Percentiles rank a stretch among this genome's conserved stretches.
phyloP scores from a whole-genome alignment of 1,139 yeast species.

The Blastobotrys indianensis region DNA sequence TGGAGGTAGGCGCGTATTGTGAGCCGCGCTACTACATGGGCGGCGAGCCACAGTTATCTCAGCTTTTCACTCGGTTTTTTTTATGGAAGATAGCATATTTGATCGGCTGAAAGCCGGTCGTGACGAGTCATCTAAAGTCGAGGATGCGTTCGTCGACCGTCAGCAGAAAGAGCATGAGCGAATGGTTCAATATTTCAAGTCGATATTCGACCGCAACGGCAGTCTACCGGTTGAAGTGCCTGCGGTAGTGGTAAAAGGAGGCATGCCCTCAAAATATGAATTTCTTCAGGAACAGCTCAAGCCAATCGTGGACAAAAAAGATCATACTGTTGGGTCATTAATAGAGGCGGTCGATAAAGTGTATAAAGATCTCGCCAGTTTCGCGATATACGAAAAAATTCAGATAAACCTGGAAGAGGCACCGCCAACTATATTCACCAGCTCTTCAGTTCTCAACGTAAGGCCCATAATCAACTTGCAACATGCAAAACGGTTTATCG shows the following conservation, averaged over 20 bases:
- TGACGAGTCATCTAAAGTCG: background rate
- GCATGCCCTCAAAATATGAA: conserved; percentile 38
- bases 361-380: conserved; percentile 27
- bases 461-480: conserved; percentile 22
- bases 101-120: conserved; percentile 11
- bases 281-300: conserved; percentile 51
- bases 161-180: conserved; percentile 9
- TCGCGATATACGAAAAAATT: conserved; percentile 44
- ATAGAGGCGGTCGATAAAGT: conserved; percentile 30
- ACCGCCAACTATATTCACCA: conserved; percentile 17
- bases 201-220: conserved; percentile 17
- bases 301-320: conserved; percentile 42
- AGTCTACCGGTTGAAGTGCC: conserved; percentile 29
- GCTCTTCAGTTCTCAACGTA: conserved; percentile 18
- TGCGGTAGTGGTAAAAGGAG: conserved; percentile 51
- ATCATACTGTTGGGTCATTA: conserved; percentile 26
- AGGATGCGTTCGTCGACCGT: no score
- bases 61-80: background rate
- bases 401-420: conserved; percentile 37
- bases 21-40: no score
- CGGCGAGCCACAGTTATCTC: background rate
- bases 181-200: conserved; percentile 9
- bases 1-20: no score
- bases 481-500: conserved; percentile 45
- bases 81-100: conserved; percentile 8